Base-by-base conservation (phyloP, 129 eudicot species). In the Pulicaria dysenterica region DNA sequence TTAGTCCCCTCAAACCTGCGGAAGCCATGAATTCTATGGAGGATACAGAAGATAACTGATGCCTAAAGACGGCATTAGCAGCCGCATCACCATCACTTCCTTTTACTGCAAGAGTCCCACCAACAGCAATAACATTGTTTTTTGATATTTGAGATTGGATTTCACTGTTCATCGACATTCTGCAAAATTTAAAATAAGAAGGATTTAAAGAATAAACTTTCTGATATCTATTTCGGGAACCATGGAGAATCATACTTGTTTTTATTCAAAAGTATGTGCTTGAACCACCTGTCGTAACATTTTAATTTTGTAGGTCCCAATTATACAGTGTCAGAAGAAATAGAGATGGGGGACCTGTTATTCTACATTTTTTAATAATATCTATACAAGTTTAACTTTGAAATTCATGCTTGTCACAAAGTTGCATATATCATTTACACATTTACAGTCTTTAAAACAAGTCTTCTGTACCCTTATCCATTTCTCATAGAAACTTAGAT, bases 131-230 rank as follows among this genome's bases (percentile, higher is more conserved):
- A 37, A 77, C 82, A 68, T 68, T 81, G 77, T 79, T 77, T 76
- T 94, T 90, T 38, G 97, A 90, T 73, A 94, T 45, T 68, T 85
- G 86, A 51, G 99, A 94, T 60, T 90, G 97, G 60, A 88, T 89
- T 82, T 94, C 96, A 80, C 93, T 94, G 58, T 82, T 72, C 96
- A 90, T 94, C 24, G 89, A 87, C 97, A 94, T 94, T 67, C 99
- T 94, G 86, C 73, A 43, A 67, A 76, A 49, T 47, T 7, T 61
- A 36, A 11, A 39, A 61, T 6, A 38, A 24, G 31, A 24, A 16
- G 38, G 31, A 47, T 45, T 19, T 7, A 53, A 69, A 8, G 51
- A 64, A 46, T 57, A 37, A 51, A 61, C 31, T 24, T 24, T 24
- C 31, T 39, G 47, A 37, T 34, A 76, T 57, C 47, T 38, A 42